Base-by-base conservation (phyloP, 495 filamentous ascomycete genomes). In the Daldinia caldariorum region DNA sequence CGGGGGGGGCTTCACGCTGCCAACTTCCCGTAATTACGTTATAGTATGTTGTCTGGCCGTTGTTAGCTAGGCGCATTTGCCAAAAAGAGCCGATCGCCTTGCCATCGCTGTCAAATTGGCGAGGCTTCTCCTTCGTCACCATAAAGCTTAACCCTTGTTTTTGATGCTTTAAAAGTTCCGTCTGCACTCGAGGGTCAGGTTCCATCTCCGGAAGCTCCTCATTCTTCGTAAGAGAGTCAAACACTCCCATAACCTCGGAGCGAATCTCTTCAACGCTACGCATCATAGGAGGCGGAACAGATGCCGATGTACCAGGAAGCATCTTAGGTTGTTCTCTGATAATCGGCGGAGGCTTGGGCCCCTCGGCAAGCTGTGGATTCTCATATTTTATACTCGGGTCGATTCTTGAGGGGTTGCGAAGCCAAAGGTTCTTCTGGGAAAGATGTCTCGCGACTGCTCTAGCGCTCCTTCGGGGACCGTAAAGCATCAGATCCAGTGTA, bases 121-220 rank as follows among this genome's bases (percentile, higher is more conserved):
- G 72, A 13, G 83, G 85, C 31, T 87, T 83, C 77, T 97, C 95
- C 64, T 91, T 91, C n/a, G 86, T 86, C 6, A 80, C 89, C 91
- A 99, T 92, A 70, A 97, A 99, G 78, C 88, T 88, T 3, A 99
- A 83, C 0, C 90, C 95, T 78, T 97, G 94, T 74, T 93, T 94
- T 74, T 99, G 95, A 77, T 99, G 95, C 53, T 85, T 85, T 26
- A 98, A 85, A 35, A 99, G 79, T 6, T 87, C 83, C 0, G 94
- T 97, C 29, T 76, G 80, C 49, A 97, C 82, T 14, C 82, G 77
- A 13, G 77, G 59, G 61, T 87, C 83, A 0, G 90, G 83, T 6
- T 95, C 90, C 83, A 90, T 89, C 61, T 90, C 86, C 6, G 92
- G 92, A 20, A 97, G 77, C 63, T 91, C 89, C 31, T 97, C 91